phyloP scores from a whole-genome alignment of 1,284 basidiomycete genomes.

The Sanghuangporus sanghuang region DNA sequence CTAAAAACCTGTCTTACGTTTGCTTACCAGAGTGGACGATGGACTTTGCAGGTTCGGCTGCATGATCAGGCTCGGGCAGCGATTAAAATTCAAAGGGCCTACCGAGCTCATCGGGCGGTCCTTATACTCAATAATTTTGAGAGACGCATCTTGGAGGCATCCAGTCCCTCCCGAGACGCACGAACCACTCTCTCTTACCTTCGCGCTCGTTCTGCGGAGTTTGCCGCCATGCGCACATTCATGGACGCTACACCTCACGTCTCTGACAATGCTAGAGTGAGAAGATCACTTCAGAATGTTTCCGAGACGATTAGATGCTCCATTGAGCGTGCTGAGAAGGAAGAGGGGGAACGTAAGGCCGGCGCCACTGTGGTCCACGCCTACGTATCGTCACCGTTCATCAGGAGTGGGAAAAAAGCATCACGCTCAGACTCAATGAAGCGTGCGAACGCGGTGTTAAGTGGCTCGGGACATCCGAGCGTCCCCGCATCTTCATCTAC shows the following conservation, averaged over 20 bases:
- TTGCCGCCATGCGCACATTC: neutral
- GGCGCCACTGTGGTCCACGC: neutral
- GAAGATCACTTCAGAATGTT: neutral
- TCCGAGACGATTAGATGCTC: neutral
- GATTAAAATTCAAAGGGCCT: conserved; percentile 12
- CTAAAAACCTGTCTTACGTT: neutral
- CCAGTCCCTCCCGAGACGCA: neutral
- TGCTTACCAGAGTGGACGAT: neutral
- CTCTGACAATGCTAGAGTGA: neutral
- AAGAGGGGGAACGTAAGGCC: neutral
- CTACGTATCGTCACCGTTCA: neutral
- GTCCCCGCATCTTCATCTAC: too few relatives aligned
- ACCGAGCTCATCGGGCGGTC: conserved; percentile 6
- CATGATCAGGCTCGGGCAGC: neutral
- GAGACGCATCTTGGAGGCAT: neutral
- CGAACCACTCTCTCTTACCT: neutral
- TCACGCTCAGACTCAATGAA: neutral
- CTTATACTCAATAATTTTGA: neutral
- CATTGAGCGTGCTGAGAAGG: neutral
- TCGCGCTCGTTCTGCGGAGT: neutral
- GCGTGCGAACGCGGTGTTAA: neutral
- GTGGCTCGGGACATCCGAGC: neutral
- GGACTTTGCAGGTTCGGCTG: neutral
- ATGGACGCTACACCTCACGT: neutral
- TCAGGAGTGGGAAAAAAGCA: neutral